A percentile compares a stretch with the other conserved stretches of the same genome.
phyloP scores from a whole-genome alignment of 2,329 filamentous ascomycete genomes.

The Paracorniculantispora psalliotae region DNA sequence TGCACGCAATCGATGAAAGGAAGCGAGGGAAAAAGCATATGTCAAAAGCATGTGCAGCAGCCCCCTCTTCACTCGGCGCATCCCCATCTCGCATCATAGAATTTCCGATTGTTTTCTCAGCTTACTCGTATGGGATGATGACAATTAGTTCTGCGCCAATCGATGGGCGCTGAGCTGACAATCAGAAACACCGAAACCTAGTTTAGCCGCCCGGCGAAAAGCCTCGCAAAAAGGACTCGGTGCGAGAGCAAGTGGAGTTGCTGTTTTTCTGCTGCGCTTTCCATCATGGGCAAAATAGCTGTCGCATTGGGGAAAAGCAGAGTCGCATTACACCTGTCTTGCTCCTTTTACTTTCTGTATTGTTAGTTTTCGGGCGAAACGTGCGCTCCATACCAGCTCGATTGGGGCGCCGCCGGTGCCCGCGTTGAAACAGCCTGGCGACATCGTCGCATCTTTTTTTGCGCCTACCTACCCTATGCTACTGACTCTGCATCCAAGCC shows the following conservation, averaged over 20 bases:
- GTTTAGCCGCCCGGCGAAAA: background rate
- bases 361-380: no score
- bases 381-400: no score
- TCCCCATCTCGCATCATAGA: background rate
- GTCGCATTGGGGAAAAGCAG: no score
- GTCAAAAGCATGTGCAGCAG: background rate
- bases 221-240: background rate
- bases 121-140: background rate
- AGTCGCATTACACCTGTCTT: no score
- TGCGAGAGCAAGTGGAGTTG: slow-evolving; percentile 6
- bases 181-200: background rate
- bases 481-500: no score
- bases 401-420: no score
- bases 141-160: background rate
- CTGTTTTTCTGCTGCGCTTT: background rate
- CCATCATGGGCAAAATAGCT: background rate
- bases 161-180: background rate
- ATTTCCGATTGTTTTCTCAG: no score
- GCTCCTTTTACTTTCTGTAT: no score
- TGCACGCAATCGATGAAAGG: background rate
- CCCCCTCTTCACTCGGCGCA: no score
- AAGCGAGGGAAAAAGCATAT: background rate
- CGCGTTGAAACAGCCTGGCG: no score
- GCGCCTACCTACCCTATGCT: no score
- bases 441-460: no score